A percentile compares a stretch with the other conserved stretches of the same genome.
Evolutionary conservation across 305 asterid genomes (phyloP).

Genomic region (Striga hermonthica): DNA sequence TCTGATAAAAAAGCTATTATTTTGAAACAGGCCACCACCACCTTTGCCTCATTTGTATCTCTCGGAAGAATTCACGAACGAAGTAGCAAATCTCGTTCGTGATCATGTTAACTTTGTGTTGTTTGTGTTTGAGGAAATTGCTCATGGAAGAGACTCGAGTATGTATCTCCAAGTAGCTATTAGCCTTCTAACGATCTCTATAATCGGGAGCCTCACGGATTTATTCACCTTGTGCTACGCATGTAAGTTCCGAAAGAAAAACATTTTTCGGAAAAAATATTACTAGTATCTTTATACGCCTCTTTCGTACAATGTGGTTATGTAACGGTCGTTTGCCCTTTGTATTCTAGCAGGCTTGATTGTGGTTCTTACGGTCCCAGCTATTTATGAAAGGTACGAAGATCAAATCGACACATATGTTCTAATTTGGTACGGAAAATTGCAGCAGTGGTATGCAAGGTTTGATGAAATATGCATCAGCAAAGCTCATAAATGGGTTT

Average conservation of each 20-base stretch:
- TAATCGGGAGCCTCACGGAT: slow-evolving; percentile 53
- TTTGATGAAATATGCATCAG: slow-evolving; percentile 47
- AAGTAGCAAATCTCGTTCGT: slow-evolving; percentile 47
- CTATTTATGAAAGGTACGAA: slow-evolving; percentile 64
- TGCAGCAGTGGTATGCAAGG: slow-evolving; percentile 39
- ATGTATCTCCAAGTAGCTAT: slow-evolving; percentile 56
- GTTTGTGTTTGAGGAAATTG: slow-evolving; percentile 50
- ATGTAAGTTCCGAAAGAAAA: slow-evolving; percentile 39
- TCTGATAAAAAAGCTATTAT: neutral
- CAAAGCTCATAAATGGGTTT: slow-evolving; percentile 44
- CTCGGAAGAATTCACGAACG: slow-evolving; percentile 60
- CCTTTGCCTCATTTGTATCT: slow-evolving; percentile 70
- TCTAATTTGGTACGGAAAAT: slow-evolving; percentile 37
- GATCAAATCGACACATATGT: slow-evolving; percentile 41
- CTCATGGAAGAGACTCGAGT: slow-evolving; percentile 60
- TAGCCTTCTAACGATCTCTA: slow-evolving; percentile 40
- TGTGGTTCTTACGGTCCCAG: slow-evolving; percentile 65
- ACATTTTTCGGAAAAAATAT: neutral
- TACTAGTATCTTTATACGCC: neutral
- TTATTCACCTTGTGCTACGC: slow-evolving; percentile 56
- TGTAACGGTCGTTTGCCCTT: neutral
- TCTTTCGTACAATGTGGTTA: too few species aligned
- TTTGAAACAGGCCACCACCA: slow-evolving; percentile 71
- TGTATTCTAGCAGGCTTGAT: slow-evolving; percentile 52
- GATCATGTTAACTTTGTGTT: slow-evolving; percentile 48